Evolutionary conservation across 2,329 filamentous ascomycete genomes (phyloP).

Genomic region (Pyrenochaeta sp.): DNA sequence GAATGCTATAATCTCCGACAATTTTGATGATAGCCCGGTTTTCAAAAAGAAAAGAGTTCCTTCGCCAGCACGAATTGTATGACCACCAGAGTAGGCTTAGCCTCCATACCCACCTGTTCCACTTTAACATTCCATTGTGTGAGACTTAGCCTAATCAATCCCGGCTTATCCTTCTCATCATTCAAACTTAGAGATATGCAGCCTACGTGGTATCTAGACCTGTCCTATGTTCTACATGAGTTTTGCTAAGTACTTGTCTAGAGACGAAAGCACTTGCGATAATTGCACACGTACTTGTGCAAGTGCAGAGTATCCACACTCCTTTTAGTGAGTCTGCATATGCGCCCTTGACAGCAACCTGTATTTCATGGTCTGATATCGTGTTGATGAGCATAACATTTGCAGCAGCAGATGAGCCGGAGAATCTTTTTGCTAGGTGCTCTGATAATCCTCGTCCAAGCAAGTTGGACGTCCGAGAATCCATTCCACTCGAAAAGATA

Average conservation of each 20-base stretch:
- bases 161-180: too few species aligned
- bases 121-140: too few species aligned
- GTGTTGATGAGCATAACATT: conserved; percentile 62
- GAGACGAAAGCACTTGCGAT: conserved; percentile 40
- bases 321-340: conserved; percentile 49
- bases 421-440: conserved; percentile 57
- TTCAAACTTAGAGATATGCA: too few species aligned
- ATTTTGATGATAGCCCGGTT: too few species aligned
- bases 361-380: conserved; percentile 55
- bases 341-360: conserved; percentile 40
- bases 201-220: conserved; percentile 42
- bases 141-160: too few species aligned
- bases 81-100: too few species aligned
- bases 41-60: too few species aligned
- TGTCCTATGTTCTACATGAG: conserved; percentile 53
- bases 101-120: too few species aligned
- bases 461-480: conserved; percentile 59
- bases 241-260: conserved; percentile 41
- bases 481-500: conserved; percentile 64
- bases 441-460: conserved; percentile 57
- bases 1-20: too few species aligned
- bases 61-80: too few species aligned
- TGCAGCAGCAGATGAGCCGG: conserved; percentile 64
- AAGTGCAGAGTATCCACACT: conserved; percentile 54
- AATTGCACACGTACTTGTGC: conserved; percentile 42